Conservation (phyloP, 1,139 yeast species). For the Blastobotrys indianensis region DNA sequence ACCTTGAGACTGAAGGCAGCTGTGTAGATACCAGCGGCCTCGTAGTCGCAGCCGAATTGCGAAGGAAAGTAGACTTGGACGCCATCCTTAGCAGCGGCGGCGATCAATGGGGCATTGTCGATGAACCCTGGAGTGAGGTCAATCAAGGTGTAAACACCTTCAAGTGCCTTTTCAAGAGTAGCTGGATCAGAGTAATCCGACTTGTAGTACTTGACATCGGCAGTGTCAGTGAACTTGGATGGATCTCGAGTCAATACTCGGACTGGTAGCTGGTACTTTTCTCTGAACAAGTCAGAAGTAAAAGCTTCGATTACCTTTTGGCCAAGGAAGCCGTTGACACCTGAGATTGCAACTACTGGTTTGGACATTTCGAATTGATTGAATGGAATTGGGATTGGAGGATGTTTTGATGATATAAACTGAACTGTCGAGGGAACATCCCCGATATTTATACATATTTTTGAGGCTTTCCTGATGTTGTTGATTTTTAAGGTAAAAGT, state of each 20-base stretch:
- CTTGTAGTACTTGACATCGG: slow-evolving; percentile 18
- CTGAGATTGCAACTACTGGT: slow-evolving; percentile 40
- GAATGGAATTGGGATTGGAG: too few relatives aligned
- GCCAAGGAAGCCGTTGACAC: slow-evolving; percentile 50
- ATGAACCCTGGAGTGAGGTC: slow-evolving; percentile 25
- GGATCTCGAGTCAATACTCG: slow-evolving; percentile 40
- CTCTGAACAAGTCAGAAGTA: slow-evolving; percentile 26
- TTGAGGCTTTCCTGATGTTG: too few relatives aligned
- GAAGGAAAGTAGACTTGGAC: slow-evolving; percentile 46
- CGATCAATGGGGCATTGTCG: background rate
- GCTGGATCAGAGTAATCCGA: slow-evolving; percentile 10
- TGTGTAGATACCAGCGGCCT: slow-evolving; percentile 1
- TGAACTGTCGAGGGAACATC: too few relatives aligned
- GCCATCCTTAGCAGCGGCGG: background rate
- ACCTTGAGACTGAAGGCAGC: background rate
- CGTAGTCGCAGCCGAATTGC: slow-evolving; percentile 50
- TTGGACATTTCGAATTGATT: too few relatives aligned
- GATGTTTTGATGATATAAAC: too few relatives aligned
- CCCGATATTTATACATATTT: too few relatives aligned
- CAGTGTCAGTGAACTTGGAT: slow-evolving; percentile 37
- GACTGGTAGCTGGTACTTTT: slow-evolving; percentile 1
- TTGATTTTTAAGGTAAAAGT: too few relatives aligned
- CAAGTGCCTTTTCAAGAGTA: background rate
- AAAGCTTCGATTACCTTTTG: slow-evolving; percentile 40
- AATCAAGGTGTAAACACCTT: slow-evolving; percentile 1